Conservation (phyloP, 1,139 yeast species). For the Yamadazyma pseudoaaseri region DNA sequence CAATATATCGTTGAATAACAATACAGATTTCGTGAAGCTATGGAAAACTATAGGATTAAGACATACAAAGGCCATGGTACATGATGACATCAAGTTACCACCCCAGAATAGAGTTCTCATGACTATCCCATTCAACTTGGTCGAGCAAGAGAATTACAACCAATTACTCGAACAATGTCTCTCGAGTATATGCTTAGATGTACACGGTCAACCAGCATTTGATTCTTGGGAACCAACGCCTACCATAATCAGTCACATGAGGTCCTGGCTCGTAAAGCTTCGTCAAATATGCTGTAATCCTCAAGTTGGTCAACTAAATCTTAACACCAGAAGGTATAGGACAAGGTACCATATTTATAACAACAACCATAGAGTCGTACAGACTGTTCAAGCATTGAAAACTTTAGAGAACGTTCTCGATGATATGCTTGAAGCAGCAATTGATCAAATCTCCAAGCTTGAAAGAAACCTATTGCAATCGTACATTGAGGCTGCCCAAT, state of each 20-base stretch:
- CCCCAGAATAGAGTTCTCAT: conserved; percentile 69
- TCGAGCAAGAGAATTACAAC: conserved; percentile 81
- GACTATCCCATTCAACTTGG: conserved; percentile 70
- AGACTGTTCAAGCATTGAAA: conserved; percentile 38
- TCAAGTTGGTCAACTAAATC: conserved; percentile 50
- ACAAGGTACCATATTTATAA: conserved; percentile 16
- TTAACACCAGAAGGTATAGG: conserved; percentile 29
- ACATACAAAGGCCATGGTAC: conserved; percentile 83
- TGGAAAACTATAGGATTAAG: conserved; percentile 59
- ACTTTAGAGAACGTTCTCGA: conserved; percentile 68
- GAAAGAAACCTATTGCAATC: conserved; percentile 49
- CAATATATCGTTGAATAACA: conserved; percentile 15
- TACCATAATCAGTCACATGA: conserved; percentile 44
- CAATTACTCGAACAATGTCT: conserved; percentile 62
- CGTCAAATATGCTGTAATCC: conserved; percentile 88
- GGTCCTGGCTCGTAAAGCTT: conserved; percentile 63
- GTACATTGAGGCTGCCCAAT: conserved; percentile 58
- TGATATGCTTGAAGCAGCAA: conserved; percentile 58
- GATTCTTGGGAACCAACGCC: conserved; percentile 53
- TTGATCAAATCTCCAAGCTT: conserved; percentile 44
- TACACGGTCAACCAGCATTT: conserved; percentile 52
- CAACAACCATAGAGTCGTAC: conserved; percentile 12
- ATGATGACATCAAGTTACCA: conserved; percentile 73
- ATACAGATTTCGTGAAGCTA: conserved; percentile 43
- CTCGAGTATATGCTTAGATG: conserved; percentile 58